Percentiles rank a stretch among this genome's conserved stretches.
These are phyloP conservation scores for Penicillium roqueforti DNA, from an alignment of 495 filamentous ascomycete genomes.

Conservation along the genomic window DNA sequence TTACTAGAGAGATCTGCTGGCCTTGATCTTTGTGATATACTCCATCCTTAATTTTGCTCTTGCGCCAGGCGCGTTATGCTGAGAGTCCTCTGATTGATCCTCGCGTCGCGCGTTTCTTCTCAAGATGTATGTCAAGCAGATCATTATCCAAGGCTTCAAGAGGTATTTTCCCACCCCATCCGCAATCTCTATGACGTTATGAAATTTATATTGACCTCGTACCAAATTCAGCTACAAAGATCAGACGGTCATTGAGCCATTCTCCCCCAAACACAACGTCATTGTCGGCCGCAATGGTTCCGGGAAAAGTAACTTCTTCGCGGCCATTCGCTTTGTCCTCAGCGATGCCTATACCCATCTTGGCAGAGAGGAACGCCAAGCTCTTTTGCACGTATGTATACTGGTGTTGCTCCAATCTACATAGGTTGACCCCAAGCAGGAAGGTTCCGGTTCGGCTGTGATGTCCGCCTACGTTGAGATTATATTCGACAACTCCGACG, in stretches of 20 bases:
- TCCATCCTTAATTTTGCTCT: conserved; percentile 6
- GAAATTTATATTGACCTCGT: neutral
- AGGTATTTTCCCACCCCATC: conserved; percentile 55
- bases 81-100: conserved; percentile 24
- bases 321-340: conserved; percentile 96
- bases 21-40: conserved; percentile 1
- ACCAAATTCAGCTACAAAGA: conserved; percentile 85
- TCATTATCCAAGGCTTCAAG: conserved; percentile 99
- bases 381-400: conserved; percentile 70
- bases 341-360: conserved; percentile 97
- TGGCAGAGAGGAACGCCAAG: conserved; percentile 92
- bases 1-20: neutral
- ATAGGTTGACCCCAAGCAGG: conserved; percentile 43
- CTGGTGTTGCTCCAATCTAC: neutral
- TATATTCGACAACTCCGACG: conserved; percentile 96
- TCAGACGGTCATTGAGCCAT: conserved; percentile 96
- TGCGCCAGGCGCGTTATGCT: conserved; percentile 38
- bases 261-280: conserved; percentile 96
- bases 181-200: neutral
- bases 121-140: conserved; percentile 98
- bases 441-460: conserved; percentile 94
- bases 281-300: conserved; percentile 99
- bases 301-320: conserved; percentile 99
- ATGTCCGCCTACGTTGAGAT: conserved; percentile 99
- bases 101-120: conserved; percentile 34